phyloP scores from a whole-genome alignment of 768 basidiomycete species.

The Agrocybe pediades region DNA sequence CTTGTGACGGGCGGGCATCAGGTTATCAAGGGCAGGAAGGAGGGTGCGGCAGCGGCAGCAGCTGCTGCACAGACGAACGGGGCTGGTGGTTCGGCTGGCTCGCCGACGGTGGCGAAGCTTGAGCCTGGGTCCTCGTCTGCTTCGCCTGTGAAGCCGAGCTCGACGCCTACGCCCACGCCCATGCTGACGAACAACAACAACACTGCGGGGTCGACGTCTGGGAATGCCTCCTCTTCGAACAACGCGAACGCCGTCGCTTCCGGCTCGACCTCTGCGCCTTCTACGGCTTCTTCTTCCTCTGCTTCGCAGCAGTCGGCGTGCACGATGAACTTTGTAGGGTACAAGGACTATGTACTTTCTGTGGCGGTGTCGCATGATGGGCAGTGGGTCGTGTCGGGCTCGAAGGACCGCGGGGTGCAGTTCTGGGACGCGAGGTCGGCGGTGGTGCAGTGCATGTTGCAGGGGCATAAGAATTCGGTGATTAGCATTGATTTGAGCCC shows the following conservation, averaged over 20 bases:
- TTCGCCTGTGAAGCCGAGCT: neutral
- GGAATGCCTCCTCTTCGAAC: constrained; percentile 87
- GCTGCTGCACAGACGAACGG: constrained; percentile 81
- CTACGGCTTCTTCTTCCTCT: neutral
- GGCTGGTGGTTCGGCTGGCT: no score
- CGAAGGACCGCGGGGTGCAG: constrained; percentile 92
- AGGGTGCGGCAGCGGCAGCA: no score
- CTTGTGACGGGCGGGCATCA: neutral
- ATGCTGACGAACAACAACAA: neutral
- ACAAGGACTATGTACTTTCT: constrained; percentile 68
- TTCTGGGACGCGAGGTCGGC: constrained; percentile 83
- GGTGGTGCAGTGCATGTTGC: constrained; percentile 88
- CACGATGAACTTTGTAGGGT: constrained; percentile 60
- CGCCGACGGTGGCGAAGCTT: no score
- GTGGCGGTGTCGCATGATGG: constrained; percentile 84
- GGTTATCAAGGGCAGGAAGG: no score
- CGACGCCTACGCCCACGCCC: neutral
- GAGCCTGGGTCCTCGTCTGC: no score
- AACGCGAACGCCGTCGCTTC: constrained; percentile 87
- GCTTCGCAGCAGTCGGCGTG: constrained; percentile 49
- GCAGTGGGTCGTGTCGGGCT: constrained; percentile 92
- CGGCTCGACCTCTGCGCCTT: constrained; percentile 80
- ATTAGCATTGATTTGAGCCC: neutral
- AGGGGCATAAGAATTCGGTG: constrained; percentile 41
- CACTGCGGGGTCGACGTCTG: constrained; percentile 42